Evolutionary conservation across 139 green algal genomes (phyloP).

Genomic region (Picochlorum sp.): DNA sequence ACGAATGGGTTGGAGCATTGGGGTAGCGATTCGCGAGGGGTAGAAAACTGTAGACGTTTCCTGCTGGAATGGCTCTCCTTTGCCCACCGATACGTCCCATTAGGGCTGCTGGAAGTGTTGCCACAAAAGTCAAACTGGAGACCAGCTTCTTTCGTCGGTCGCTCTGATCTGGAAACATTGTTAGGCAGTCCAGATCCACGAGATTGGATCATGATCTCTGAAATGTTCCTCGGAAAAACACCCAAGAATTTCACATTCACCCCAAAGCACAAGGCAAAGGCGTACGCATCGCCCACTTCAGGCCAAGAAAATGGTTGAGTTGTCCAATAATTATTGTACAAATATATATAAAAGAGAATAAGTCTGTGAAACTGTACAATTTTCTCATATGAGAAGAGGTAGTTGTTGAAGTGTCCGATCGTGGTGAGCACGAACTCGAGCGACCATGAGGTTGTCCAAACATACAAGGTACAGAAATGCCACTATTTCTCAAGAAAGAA

Average conservation of each 20-base stretch:
- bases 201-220: conserved; percentile 75
- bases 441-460: no score
- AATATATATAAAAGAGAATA: no score
- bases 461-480: no score
- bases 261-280: conserved; percentile 80
- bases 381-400: no score
- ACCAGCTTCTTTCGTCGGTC: conserved; percentile 46
- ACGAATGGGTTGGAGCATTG: conserved; percentile 85
- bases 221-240: conserved; percentile 85
- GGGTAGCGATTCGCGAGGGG: conserved; percentile 78
- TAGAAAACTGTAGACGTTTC: conserved; percentile 90
- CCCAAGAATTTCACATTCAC: conserved; percentile 63
- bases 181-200: conserved; percentile 52
- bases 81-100: conserved; percentile 89
- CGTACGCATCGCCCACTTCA: conserved; percentile 3
- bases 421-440: no score
- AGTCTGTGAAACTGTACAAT: no score
- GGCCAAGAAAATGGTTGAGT: not conserved
- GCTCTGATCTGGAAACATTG: conserved; percentile 82
- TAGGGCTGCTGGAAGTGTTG: conserved; percentile 82
- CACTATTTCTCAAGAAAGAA: no score
- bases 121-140: conserved; percentile 68
- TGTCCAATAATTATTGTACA: no score
- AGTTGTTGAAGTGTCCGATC: no score
- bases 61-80: conserved; percentile 95